Evolutionary conservation across 2,329 filamentous ascomycete genomes (phyloP).

Genomic region (Botrytis sinoallii): DNA sequence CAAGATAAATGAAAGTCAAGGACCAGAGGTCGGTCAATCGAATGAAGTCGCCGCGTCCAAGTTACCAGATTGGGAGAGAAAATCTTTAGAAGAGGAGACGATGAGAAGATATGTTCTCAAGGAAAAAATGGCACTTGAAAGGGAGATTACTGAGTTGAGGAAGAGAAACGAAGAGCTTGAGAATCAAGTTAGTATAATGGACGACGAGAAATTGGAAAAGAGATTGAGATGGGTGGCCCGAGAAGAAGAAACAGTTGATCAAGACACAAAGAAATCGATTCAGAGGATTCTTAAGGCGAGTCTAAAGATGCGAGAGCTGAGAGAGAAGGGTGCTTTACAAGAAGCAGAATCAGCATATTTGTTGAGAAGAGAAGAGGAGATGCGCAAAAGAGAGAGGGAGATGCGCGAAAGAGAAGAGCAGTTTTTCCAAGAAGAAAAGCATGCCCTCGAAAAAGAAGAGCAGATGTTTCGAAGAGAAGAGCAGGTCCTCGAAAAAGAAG

Average conservation of each 20-base stretch:
- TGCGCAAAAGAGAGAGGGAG: neutral
- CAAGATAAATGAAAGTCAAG: neutral
- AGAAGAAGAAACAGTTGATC: neutral
- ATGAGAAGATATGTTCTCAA: neutral
- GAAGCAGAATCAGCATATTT: neutral
- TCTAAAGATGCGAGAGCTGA: too few species aligned
- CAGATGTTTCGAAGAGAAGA: neutral
- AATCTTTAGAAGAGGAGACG: neutral
- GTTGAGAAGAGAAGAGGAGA: neutral
- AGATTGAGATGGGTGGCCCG: neutral
- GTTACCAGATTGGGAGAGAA: neutral
- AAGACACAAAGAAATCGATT: too few species aligned
- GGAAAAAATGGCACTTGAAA: neutral
- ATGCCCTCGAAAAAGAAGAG: too few species aligned
- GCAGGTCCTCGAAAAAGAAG: neutral
- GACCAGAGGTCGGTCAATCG: neutral
- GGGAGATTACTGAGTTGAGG: neutral
- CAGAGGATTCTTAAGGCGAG: too few species aligned
- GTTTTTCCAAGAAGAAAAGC: too few species aligned
- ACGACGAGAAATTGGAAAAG: neutral
- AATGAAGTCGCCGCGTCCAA: neutral
- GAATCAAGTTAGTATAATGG: neutral
- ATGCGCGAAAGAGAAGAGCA: too few species aligned
- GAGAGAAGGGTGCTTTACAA: neutral
- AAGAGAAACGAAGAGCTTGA: neutral